These are phyloP conservation scores for Ceratobasidium sp. DNA, from an alignment of 1,284 basidiomycete species.

Conservation along the genomic window DNA sequence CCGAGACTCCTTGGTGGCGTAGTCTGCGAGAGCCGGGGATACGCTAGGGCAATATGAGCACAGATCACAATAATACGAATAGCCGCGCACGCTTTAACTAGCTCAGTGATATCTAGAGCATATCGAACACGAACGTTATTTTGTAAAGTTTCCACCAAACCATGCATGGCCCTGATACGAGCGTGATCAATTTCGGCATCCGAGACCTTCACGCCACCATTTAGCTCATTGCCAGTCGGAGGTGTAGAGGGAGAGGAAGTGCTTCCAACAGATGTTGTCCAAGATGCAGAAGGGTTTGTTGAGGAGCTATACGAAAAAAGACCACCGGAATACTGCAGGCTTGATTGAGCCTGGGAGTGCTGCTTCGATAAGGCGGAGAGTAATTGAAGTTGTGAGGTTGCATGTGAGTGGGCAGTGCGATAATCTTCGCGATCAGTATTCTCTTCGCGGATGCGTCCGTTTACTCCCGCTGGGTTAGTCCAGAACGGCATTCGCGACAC, in stretches of 20 bases:
- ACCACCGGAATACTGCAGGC: slow-evolving; percentile 18
- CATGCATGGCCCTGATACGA: slow-evolving; percentile 67
- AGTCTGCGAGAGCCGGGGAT: slow-evolving; percentile 77
- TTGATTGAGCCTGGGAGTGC: slow-evolving; percentile 20
- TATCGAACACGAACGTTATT: slow-evolving; percentile 76
- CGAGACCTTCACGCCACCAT: slow-evolving; percentile 48
- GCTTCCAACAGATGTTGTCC: slow-evolving; percentile 53
- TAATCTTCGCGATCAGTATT: slow-evolving; percentile 31
- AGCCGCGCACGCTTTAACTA: slow-evolving; percentile 69
- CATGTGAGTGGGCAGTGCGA: slow-evolving; percentile 36
- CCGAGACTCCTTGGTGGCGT: slow-evolving; percentile 73
- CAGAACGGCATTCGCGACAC: slow-evolving; percentile 54
- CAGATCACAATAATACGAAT: slow-evolving; percentile 46
- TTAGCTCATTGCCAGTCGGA: slow-evolving; percentile 54
- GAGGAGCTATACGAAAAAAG: slow-evolving; percentile 54
- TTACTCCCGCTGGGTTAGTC: slow-evolving; percentile 46
- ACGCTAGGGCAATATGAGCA: slow-evolving; percentile 56
- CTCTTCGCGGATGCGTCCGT: slow-evolving; percentile 38
- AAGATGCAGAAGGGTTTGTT: slow-evolving; percentile 62
- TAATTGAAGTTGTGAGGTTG: slow-evolving; percentile 27
- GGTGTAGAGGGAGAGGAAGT: slow-evolving; percentile 56
- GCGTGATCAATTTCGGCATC: slow-evolving; percentile 61
- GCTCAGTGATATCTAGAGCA: slow-evolving; percentile 71
- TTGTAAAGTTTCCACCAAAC: slow-evolving; percentile 72
- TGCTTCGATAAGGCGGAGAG: slow-evolving; percentile 29